Evolutionary conservation across 2,329 filamentous ascomycete species (phyloP).

Genomic region (Aspergillus brasiliensis): DNA sequence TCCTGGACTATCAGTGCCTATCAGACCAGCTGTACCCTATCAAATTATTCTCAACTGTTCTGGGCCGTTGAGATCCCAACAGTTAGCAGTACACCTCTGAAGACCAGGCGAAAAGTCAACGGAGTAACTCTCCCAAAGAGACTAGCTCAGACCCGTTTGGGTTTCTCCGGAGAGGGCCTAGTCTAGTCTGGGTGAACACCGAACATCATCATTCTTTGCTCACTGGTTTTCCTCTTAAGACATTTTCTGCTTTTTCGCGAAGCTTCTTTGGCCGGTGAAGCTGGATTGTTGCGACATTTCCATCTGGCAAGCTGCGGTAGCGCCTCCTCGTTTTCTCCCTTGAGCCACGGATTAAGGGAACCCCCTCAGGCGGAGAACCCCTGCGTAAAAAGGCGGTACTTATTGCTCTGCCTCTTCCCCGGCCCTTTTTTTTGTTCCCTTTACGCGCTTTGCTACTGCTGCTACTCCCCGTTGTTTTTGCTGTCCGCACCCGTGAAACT

Average conservation of each 20-base stretch:
- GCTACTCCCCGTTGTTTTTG: not conserved
- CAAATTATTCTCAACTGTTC: not conserved
- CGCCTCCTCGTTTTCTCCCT: too few species aligned
- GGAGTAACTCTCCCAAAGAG: constrained; percentile 2
- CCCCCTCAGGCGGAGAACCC: too few species aligned
- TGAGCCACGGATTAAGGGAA: too few species aligned
- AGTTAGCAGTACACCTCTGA: not conserved
- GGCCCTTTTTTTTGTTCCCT: not conserved
- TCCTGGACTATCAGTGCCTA: not conserved
- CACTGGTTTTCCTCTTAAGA: not conserved
- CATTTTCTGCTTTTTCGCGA: not conserved
- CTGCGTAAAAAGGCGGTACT: too few species aligned
- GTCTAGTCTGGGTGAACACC: not conserved
- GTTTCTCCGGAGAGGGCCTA: not conserved
- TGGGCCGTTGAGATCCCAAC: constrained; percentile 1
- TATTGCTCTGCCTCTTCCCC: not conserved
- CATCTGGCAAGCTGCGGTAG: too few species aligned
- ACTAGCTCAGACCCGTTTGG: not conserved
- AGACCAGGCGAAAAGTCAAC: not conserved
- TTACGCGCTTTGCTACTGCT: not conserved
- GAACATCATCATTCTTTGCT: constrained; percentile 5
- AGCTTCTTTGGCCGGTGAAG: not conserved
- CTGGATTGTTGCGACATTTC: not conserved
- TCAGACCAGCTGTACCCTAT: not conserved
- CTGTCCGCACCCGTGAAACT: not conserved